phyloP scores from a whole-genome alignment of 352 stramenopile genomes.

The Blastocystis sp. region DNA sequence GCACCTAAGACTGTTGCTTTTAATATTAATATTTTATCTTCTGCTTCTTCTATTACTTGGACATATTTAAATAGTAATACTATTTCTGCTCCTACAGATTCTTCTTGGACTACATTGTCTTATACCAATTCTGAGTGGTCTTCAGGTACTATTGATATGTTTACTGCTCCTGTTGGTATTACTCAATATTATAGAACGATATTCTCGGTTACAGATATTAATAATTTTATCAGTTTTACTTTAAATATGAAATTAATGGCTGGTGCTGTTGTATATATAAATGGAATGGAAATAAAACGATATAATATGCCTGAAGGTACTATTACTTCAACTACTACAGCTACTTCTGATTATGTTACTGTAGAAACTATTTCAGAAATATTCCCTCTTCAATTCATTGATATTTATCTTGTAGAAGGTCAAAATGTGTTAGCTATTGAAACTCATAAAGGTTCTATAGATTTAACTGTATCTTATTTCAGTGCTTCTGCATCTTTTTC shows the following conservation, averaged over 20 bases:
- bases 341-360: background rate
- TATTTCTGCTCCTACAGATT: too few relatives aligned
- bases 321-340: constrained; percentile 1
- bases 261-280: constrained; percentile 20
- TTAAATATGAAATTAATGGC: background rate
- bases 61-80: too few relatives aligned
- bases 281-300: constrained; percentile 12
- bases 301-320: constrained; percentile 15
- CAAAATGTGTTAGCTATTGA: constrained; percentile 21
- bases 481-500: too few relatives aligned
- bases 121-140: too few relatives aligned
- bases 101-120: too few relatives aligned
- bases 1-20: too few relatives aligned
- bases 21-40: too few relatives aligned
- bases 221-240: background rate
- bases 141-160: background rate
- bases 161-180: constrained; percentile 6
- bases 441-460: too few relatives aligned
- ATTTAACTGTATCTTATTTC: too few relatives aligned
- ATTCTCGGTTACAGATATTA: background rate
- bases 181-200: constrained; percentile 32
- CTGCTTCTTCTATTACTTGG: too few relatives aligned
- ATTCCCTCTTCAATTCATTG: constrained; percentile 13
- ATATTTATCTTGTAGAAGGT: background rate
- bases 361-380: constrained; percentile 8